A percentile compares a stretch with the other conserved stretches of the same genome.
Conservation (phyloP, 768 basidiomycete genomes). For the Amanita rimosa region DNA sequence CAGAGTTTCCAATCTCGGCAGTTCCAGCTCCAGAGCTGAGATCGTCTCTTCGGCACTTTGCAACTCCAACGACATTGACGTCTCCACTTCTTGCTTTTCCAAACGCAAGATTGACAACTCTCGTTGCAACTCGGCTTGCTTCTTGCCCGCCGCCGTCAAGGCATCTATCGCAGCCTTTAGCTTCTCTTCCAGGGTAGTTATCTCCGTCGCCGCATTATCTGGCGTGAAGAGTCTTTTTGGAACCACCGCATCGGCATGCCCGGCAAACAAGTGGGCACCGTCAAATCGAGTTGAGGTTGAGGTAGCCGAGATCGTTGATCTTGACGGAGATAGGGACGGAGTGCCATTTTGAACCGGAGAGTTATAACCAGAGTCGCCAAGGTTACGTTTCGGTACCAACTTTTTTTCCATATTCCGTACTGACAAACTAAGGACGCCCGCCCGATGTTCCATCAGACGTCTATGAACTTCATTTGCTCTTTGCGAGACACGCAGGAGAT, state of each 20-base stretch:
- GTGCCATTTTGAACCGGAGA: slow-evolving; percentile 42
- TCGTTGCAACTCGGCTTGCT: slow-evolving; percentile 48
- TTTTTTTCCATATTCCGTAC: slow-evolving; percentile 59
- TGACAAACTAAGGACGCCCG: slow-evolving; percentile 67
- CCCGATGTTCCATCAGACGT: slow-evolving; percentile 69
- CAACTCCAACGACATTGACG: slow-evolving; percentile 51
- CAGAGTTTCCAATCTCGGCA: slow-evolving; percentile 37
- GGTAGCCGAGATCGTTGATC: slow-evolving; percentile 27
- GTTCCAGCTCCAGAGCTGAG: slow-evolving; percentile 40
- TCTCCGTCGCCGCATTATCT: slow-evolving; percentile 31
- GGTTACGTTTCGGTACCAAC: slow-evolving; percentile 17
- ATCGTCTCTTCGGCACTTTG: slow-evolving; percentile 60
- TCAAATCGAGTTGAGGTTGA: slow-evolving; percentile 56
- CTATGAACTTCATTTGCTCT: slow-evolving; percentile 51
- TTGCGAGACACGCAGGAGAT: slow-evolving; percentile 58
- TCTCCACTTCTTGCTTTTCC: slow-evolving; percentile 64
- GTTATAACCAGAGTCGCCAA: slow-evolving; percentile 41
- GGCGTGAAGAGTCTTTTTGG: slow-evolving; percentile 35
- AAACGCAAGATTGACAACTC: slow-evolving; percentile 50
- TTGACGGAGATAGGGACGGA: slow-evolving; percentile 25
- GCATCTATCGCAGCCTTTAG: slow-evolving; percentile 50
- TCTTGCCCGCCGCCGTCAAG: slow-evolving; percentile 44
- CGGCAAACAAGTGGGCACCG: slow-evolving; percentile 78
- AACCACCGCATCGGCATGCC: slow-evolving; percentile 58
- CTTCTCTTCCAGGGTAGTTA: slow-evolving; percentile 49